Conservation (phyloP, 2,329 filamentous ascomycete species). For the Calonectria pteridis region DNA sequence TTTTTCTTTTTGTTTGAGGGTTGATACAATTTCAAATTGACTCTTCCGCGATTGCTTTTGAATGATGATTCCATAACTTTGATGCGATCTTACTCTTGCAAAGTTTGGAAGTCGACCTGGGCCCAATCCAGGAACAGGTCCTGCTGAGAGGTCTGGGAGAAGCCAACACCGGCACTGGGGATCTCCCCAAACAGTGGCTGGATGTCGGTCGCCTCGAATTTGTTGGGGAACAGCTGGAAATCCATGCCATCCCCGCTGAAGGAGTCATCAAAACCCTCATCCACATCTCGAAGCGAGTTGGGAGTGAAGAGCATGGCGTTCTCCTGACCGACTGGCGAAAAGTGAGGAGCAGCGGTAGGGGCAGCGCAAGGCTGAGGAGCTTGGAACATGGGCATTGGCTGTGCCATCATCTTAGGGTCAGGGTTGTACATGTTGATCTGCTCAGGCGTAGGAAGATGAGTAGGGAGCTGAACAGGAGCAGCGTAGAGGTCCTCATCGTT, state of each 20-base stretch:
- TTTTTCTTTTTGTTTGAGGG: constrained; percentile 27
- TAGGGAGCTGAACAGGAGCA: constrained; percentile 68
- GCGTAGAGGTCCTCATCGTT: constrained; percentile 74
- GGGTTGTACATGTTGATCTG: constrained; percentile 52
- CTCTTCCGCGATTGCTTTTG: constrained; percentile 25
- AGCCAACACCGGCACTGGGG: constrained; percentile 64
- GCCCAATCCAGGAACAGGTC: constrained; percentile 64
- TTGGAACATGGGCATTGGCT: constrained; percentile 54
- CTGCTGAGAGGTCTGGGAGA: constrained; percentile 65
- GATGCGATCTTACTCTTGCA: not conserved
- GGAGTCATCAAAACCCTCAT: constrained; percentile 74
- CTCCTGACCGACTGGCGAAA: constrained; percentile 77
- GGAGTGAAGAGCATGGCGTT: constrained; percentile 79
- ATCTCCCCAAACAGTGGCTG: constrained; percentile 64
- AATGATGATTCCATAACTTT: not conserved
- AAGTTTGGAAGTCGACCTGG: constrained; percentile 47
- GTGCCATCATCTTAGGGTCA: constrained; percentile 55
- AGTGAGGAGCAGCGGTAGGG: constrained; percentile 59
- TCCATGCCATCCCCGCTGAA: constrained; percentile 64
- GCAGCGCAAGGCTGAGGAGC: constrained; percentile 41
- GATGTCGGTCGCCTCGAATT: constrained; percentile 56
- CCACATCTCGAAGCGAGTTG: constrained; percentile 69
- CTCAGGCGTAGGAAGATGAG: constrained; percentile 56
- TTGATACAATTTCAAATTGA: constrained; percentile 40
- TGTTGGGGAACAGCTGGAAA: constrained; percentile 72